Evolutionary conservation across 306 rosid species (phyloP).

Genomic region (Herpetospermum pedunculosum): DNA sequence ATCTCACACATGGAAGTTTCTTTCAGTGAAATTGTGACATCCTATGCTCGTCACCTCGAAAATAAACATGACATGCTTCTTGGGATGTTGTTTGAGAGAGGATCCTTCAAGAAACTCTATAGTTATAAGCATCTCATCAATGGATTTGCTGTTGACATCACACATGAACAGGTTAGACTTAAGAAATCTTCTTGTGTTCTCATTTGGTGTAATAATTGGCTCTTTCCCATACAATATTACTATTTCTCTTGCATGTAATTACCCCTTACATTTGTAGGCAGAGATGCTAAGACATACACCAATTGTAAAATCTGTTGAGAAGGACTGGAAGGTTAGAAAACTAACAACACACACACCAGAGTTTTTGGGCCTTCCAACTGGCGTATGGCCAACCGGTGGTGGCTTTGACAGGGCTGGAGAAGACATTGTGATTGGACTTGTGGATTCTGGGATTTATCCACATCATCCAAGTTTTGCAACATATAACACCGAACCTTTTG

Average conservation of each 20-base stretch:
- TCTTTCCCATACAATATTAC: constrained; percentile 13
- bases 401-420: constrained; percentile 99
- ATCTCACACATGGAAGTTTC: constrained; percentile 12
- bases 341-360: constrained; percentile 97
- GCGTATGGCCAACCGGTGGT: constrained; percentile 99
- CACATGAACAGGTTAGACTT: constrained; percentile 87
- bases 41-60: constrained; percentile 88
- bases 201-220: constrained; percentile 7
- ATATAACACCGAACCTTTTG: constrained; percentile 58
- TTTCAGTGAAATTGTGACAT: constrained; percentile 65
- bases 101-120: constrained; percentile 72
- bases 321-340: constrained; percentile 91
- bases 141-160: constrained; percentile 89
- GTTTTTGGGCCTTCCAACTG: constrained; percentile 99
- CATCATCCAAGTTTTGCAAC: constrained; percentile 87
- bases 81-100: constrained; percentile 69
- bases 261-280: constrained; percentile 81
- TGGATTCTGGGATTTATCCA: constrained; percentile 92
- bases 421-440: constrained; percentile 88
- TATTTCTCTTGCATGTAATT: constrained; percentile 25
- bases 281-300: constrained; percentile 74
- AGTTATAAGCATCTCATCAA: constrained; percentile 93
- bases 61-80: constrained; percentile 86
- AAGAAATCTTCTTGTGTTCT: constrained; percentile 14
- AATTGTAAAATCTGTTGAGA: constrained; percentile 78